Evolutionary conservation across 2,329 filamentous ascomycete species (phyloP), one percentile per base, ranked within the genome.

Genomic region (Leptosphaerulina australis): DNA sequence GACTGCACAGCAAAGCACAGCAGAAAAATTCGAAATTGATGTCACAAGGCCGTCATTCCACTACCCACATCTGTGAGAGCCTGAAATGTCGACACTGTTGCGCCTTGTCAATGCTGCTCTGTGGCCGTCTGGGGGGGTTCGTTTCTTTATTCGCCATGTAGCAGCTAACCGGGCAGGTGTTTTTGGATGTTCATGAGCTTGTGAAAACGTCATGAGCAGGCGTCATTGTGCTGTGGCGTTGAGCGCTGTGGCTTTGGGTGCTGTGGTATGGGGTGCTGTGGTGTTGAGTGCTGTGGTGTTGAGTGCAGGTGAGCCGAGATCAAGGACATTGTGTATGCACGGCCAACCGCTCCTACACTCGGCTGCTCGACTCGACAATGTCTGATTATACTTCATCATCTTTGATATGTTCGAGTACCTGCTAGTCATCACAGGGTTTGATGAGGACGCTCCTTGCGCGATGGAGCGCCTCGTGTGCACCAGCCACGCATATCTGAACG

Each of bases 1-100:
- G 53, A 60, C 60, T 61, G 54, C 53, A 56, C 41, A 44, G 25
- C 50, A 44, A 44, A 48, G 26, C 44, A 37, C 44, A 55, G 55
- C 41, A 55, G 52, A 25, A n/a, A 18, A 33, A 35, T 46, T 40
- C 18, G 24, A 36, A n/a, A 34, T 47, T 41, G 34, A 52, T 41
- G 10, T 28, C 26, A 18, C 5, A 9, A 2, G n/a, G 22, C 7
- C 40, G 31, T 44, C 41, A 44, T 44, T n/a, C 11, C 21, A 22
- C 7, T 17, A 11, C 12, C 17, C 14, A 7, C 7, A 5, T 18
- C 14, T 20, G 24, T 28, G 36, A n/a, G 4, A 5, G 2, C 14
- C 9, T 35, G 18, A 17, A 12, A n/a, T 22, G n/a, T n/a, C 11
- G 18, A 24, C 9, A 22, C 18, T 24, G 38, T n/a, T 22, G 9